Conservation (phyloP, 2,329 filamentous ascomycete species). For the Fusarium subtropicale region DNA sequence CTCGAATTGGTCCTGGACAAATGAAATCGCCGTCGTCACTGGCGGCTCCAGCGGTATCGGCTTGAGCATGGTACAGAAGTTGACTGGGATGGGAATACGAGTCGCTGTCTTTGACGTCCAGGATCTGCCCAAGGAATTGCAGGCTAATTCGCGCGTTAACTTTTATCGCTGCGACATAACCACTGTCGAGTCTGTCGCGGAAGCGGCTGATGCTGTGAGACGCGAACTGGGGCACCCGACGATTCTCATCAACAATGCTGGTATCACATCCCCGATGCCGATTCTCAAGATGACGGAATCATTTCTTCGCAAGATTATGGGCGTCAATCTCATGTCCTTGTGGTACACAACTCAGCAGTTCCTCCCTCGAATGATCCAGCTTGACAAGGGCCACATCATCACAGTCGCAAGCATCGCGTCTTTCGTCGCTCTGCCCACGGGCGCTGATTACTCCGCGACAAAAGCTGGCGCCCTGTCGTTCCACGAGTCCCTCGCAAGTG, state of each 20-base stretch:
- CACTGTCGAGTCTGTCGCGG: conserved; percentile 58
- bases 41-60: conserved; percentile 60
- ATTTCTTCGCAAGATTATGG: conserved; percentile 72
- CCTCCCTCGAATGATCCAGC: conserved; percentile 70
- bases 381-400: conserved; percentile 77
- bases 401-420: conserved; percentile 75
- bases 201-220: conserved; percentile 55
- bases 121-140: conserved; percentile 44
- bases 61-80: conserved; percentile 50
- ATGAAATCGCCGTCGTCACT: conserved; percentile 58
- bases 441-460: conserved; percentile 73
- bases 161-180: conserved; percentile 57
- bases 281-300: conserved; percentile 68
- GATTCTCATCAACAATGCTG: conserved; percentile 78
- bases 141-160: conserved; percentile 37
- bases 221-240: conserved; percentile 69
- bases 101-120: conserved; percentile 76
- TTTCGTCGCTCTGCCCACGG: conserved; percentile 68
- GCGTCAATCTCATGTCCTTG: conserved; percentile 74
- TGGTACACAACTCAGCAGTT: conserved; percentile 74
- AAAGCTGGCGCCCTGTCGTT: conserved; percentile 75
- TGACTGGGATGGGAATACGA: conserved; percentile 61
- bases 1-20: conserved; percentile 52
- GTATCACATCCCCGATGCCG: conserved; percentile 67
- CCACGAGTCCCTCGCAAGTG: conserved; percentile 71